These are phyloP conservation scores for Phytophthora europaea DNA, from an alignment of 352 stramenopile species.

Conservation along the genomic window DNA sequence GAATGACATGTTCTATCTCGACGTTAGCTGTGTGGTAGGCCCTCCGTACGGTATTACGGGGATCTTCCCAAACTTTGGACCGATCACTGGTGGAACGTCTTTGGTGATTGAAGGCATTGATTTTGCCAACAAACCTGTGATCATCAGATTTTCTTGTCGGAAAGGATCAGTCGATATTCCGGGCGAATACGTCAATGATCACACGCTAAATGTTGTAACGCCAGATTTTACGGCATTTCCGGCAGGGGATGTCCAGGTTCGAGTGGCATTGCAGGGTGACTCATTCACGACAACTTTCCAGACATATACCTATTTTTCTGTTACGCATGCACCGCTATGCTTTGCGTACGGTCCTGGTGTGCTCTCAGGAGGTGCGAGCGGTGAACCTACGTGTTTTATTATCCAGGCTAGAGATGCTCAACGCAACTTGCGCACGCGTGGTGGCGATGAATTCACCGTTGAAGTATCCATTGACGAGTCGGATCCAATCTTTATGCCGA, in stretches of 20 bases:
- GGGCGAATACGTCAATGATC: constrained; percentile 92
- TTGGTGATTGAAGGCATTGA: constrained; percentile 94
- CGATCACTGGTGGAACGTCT: constrained; percentile 92
- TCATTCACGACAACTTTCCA: constrained; percentile 96
- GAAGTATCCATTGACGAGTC: constrained; percentile 64
- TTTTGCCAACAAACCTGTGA: constrained; percentile 86
- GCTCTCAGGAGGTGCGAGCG: constrained; percentile 83
- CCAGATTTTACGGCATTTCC: constrained; percentile 93
- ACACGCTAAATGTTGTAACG: constrained; percentile 88
- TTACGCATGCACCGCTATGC: constrained; percentile 88
- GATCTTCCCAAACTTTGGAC: constrained; percentile 91
- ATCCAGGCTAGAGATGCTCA: constrained; percentile 88
- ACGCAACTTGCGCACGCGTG: constrained; percentile 85
- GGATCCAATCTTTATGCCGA: constrained; percentile 64
- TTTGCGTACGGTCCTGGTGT: constrained; percentile 96
- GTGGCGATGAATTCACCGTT: constrained; percentile 94
- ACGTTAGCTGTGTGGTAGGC: constrained; percentile 95
- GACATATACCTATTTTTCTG: constrained; percentile 94
- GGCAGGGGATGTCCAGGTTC: constrained; percentile 88
- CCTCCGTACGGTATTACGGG: constrained; percentile 96
- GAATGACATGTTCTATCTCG: constrained; percentile 92
- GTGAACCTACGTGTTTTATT: constrained; percentile 82
- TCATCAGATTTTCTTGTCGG: constrained; percentile 92
- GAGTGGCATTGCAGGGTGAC: constrained; percentile 93
- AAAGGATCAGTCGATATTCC: constrained; percentile 92